Base-by-base conservation (phyloP, 2,329 filamentous ascomycete genomes). In the Rutstroemia sp. region DNA sequence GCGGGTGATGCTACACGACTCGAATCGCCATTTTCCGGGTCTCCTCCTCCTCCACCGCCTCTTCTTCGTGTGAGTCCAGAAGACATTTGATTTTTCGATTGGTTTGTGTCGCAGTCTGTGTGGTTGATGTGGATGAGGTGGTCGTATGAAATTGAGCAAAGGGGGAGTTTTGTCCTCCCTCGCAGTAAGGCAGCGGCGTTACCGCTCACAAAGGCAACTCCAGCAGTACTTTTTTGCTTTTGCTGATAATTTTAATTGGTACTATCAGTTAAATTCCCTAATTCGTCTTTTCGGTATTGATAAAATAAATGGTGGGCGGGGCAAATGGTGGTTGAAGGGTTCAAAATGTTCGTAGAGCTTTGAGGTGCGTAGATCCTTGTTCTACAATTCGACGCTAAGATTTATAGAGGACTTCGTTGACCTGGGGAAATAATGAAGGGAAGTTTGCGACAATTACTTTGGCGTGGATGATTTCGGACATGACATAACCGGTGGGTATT, bases 1-100 rank as follows among this genome's bases (percentile, higher is more conserved):
- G 77, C 77, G 40, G 85, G 84, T 50, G 84, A 87, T 67, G 79
- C 78, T 64, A 88, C 84, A 68, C 86, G 79, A 74, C 80, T 83
- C 67, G 78, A 75, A 65, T 84, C 80, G 65, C 82, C 78, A 69
- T 82, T 79, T 61, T 86, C 83, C 71, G 78, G 80, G 57, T 80
- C 79, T 67, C 76, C 83, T 75, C 81, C 61, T 72, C 73, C 84
- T 65, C 80, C 84, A 69, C 83, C 87, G 75, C 86, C 81, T 69
- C 86, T 80, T 80, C 81, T 80, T 71, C 81, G 73, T 59, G 81
- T 84, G 69, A 84, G 73, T 64, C 80, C 80, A 59, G 79, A 81
- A 59, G 76, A 75, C 65, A 75, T 75, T 57, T 54, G 54, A 38
- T 14, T 55, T 36, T 44, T 23, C 23, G 53, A 17, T 8, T 39